phyloP scores from a whole-genome alignment of 1,284 basidiomycete genomes.

The Jaminaea rosea region DNA sequence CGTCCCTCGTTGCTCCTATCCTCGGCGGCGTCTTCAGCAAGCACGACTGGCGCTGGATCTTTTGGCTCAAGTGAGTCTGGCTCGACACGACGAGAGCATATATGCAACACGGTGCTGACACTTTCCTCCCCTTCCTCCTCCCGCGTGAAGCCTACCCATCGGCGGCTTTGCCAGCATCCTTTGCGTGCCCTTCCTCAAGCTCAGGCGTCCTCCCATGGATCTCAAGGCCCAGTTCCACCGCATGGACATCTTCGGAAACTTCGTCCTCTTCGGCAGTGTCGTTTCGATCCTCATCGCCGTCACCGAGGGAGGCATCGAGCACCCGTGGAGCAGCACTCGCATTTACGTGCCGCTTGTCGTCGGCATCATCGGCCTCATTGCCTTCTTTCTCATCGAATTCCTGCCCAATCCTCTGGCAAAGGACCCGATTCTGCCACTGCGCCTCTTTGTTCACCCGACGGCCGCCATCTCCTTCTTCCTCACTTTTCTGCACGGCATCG shows the following conservation, averaged over 20 bases:
- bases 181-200: constrained; percentile 31
- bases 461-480: constrained; percentile 32
- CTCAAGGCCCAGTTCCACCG: constrained; percentile 39
- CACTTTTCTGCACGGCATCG: constrained; percentile 44
- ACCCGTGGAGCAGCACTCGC: constrained; percentile 40
- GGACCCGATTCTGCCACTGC: constrained; percentile 40
- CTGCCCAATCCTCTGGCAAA: constrained; percentile 14
- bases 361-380: constrained; percentile 38
- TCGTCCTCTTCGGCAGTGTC: constrained; percentile 36
- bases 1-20: constrained; percentile 44
- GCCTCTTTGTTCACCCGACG: constrained; percentile 36
- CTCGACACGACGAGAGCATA: too few species aligned
- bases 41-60: constrained; percentile 50
- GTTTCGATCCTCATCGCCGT: constrained; percentile 43
- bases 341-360: constrained; percentile 44
- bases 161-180: constrained; percentile 6
- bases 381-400: constrained; percentile 38
- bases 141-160: constrained; percentile 7
- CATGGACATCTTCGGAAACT: constrained; percentile 47
- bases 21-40: constrained; percentile 48
- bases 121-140: background rate
- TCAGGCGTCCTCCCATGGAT: constrained; percentile 41
- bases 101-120: background rate
- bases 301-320: constrained; percentile 46
- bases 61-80: constrained; percentile 39